Percentiles rank a stretch among this genome's conserved stretches.
Evolutionary conservation across 495 filamentous ascomycete species (phyloP).

Genomic region (Aspergillus ostianus): DNA sequence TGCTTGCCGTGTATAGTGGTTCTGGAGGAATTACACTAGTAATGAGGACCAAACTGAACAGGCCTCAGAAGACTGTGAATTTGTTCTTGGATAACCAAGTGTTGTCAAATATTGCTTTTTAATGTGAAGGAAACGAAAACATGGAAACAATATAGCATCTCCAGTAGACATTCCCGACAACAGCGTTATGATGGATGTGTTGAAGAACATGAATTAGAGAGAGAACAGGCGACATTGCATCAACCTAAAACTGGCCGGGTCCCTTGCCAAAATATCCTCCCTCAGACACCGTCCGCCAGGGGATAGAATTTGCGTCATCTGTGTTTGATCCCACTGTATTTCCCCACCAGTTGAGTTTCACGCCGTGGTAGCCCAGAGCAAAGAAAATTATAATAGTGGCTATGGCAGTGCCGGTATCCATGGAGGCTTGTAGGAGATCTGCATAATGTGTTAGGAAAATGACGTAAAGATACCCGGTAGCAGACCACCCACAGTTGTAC

Average conservation of each 20-base stretch:
- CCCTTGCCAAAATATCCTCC: constrained; percentile 32
- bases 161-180: too few species aligned
- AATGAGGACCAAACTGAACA: too few species aligned
- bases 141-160: too few species aligned
- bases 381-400: constrained; percentile 58
- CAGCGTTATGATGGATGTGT: too few species aligned
- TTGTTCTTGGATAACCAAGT: too few species aligned
- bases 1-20: too few species aligned
- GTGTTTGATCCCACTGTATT: constrained; percentile 28
- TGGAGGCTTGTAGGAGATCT: constrained; percentile 57
- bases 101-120: too few species aligned
- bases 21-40: too few species aligned
- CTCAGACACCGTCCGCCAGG: constrained; percentile 21
- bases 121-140: too few species aligned
- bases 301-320: constrained; percentile 23
- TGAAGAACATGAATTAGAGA: background rate
- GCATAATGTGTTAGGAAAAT: background rate
- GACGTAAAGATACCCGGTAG: background rate
- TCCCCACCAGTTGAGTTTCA: constrained; percentile 29
- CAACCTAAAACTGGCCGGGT: constrained; percentile 18
- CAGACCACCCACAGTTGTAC: constrained; percentile 51
- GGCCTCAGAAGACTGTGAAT: too few species aligned
- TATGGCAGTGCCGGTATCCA: constrained; percentile 67
- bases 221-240: background rate
- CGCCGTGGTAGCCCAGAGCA: constrained; percentile 40